A percentile compares a stretch with the other conserved stretches of the same genome.
phyloP scores from a whole-genome alignment of 2,329 filamentous ascomycete genomes.

The Xylaria hypoxylon region DNA sequence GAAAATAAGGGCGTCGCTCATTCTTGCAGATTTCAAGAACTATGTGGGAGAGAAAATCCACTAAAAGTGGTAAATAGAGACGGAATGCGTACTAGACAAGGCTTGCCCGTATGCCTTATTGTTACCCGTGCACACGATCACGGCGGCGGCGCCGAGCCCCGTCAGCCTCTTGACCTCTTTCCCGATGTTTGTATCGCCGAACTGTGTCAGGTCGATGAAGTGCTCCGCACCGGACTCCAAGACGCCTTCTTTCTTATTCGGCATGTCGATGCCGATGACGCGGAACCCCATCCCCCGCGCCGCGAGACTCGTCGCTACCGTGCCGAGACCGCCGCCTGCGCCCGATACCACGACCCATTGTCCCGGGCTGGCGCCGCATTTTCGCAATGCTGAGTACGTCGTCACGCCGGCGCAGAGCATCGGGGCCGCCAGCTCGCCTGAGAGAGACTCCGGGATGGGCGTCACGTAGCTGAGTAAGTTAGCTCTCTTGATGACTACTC shows the following conservation, averaged over 20 bases:
- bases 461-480: conserved; percentile 37
- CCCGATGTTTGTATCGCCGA: conserved; percentile 29
- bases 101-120: conserved; percentile 37
- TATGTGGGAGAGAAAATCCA: not conserved
- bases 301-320: conserved; percentile 35
- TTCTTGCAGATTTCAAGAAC: not conserved
- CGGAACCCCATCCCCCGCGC: conserved; percentile 34
- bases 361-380: conserved; percentile 31
- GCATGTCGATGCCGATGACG: conserved; percentile 39
- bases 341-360: conserved; percentile 40
- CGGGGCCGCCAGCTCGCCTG: conserved; percentile 36
- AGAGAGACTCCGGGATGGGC: conserved; percentile 31
- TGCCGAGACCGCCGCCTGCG: conserved; percentile 39
- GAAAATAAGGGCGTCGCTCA: not conserved
- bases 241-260: conserved; percentile 28
- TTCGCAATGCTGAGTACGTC: conserved; percentile 36
- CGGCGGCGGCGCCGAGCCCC: conserved; percentile 35
- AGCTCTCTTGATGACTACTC: not conserved
- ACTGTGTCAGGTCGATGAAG: conserved; percentile 37
- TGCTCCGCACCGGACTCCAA: conserved; percentile 37
- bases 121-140: conserved; percentile 34
- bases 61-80: not conserved
- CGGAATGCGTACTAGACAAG: conserved; percentile 13
- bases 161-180: conserved; percentile 38
- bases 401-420: conserved; percentile 42